Evolutionary conservation across 192 early-diverging fungal species (phyloP).

Genomic region (Chytriomyces confervae): DNA sequence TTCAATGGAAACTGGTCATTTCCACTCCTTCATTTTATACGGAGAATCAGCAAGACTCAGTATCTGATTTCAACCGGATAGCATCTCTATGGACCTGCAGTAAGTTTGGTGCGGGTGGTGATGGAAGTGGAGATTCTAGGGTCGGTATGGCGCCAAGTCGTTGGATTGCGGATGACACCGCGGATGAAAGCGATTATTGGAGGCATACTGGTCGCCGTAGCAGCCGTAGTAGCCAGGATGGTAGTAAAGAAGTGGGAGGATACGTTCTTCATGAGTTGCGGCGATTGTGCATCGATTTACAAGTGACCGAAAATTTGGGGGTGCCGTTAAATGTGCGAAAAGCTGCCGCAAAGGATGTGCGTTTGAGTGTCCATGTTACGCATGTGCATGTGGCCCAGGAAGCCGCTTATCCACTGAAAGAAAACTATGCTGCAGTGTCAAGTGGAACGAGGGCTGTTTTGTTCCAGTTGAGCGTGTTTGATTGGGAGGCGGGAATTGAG

Average conservation of each 20-base stretch:
- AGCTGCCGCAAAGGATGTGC: neutral
- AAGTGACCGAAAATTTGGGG: neutral
- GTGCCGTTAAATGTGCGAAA: neutral
- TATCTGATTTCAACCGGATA: neutral
- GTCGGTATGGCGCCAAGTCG: no score
- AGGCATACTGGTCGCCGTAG: neutral
- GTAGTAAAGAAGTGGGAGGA: neutral
- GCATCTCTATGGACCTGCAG: constrained; percentile 26
- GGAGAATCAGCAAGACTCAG: neutral
- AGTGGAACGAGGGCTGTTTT: constrained; percentile 32
- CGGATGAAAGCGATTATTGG: neutral
- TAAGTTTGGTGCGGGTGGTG: constrained; percentile 30
- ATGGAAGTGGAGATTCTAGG: constrained; percentile 11
- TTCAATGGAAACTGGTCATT: constrained; percentile 23
- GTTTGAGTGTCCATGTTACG: constrained; percentile 1
- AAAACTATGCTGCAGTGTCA: constrained; percentile 8
- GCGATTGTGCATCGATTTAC: constrained; percentile 1
- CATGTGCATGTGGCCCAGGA: constrained; percentile 8
- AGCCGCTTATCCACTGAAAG: constrained; percentile 21
- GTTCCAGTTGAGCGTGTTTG: constrained; percentile 16
- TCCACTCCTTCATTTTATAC: constrained; percentile 7
- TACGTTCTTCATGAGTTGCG: neutral
- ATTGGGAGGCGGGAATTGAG: neutral
- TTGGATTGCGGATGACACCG: no score
- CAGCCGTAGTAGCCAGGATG: neutral